A percentile compares a stretch with the other conserved stretches of the same genome.
Evolutionary conservation across 495 filamentous ascomycete species (phyloP).

Genomic region (Haplographium delicatum): DNA sequence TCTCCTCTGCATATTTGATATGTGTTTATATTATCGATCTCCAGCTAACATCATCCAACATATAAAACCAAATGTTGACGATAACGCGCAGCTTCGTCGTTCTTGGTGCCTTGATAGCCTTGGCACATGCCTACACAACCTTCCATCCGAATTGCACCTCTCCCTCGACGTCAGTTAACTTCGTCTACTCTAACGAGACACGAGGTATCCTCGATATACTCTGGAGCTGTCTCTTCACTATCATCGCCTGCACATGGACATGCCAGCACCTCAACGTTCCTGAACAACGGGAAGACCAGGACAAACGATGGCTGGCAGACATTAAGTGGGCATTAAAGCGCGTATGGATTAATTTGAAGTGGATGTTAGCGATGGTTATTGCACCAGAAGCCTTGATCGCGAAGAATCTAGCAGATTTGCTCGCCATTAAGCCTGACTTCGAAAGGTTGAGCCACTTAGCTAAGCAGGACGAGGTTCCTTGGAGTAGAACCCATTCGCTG

Average conservation of each 20-base stretch:
- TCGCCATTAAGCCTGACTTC: background rate
- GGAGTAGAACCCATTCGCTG: slow-evolving; percentile 33
- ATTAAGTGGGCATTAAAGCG: slow-evolving; percentile 3
- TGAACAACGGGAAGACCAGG: slow-evolving; percentile 1
- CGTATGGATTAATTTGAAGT: slow-evolving; percentile 15
- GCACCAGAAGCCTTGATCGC: slow-evolving; percentile 25
- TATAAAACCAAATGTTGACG: too few relatives aligned
- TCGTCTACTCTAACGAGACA: slow-evolving; percentile 7
- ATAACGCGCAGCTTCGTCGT: background rate
- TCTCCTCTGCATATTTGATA: too few relatives aligned
- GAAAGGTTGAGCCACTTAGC: slow-evolving; percentile 1
- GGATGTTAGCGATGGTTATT: slow-evolving; percentile 25
- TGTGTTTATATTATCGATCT: too few relatives aligned
- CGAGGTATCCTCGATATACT: slow-evolving; percentile 14
- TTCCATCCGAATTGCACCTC: background rate
- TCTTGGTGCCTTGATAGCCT: background rate
- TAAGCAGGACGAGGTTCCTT: slow-evolving; percentile 17
- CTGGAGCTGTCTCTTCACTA: slow-evolving; percentile 24
- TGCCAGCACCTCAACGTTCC: slow-evolving; percentile 28
- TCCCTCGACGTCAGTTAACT: slow-evolving; percentile 5
- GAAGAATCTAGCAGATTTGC: slow-evolving; percentile 10
- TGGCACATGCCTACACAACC: background rate
- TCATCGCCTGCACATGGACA: slow-evolving; percentile 29
- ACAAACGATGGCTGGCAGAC: background rate
- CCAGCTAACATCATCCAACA: background rate